Evolutionary conservation across 345 rosid species (phyloP).

Genomic region (Iberis pinnata): DNA sequence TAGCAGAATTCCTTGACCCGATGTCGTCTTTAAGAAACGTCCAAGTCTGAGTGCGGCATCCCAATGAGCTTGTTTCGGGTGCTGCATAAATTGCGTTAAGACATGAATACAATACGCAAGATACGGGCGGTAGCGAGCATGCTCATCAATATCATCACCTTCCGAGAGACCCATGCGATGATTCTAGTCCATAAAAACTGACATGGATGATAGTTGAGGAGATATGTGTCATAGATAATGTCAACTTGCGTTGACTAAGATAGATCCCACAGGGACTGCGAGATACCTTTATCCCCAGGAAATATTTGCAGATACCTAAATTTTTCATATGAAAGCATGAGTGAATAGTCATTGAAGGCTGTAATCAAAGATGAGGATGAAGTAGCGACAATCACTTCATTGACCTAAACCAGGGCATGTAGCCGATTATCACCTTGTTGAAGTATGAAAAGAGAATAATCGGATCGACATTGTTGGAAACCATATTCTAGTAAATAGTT

Average conservation of each 20-base stretch:
- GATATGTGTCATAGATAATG: no score
- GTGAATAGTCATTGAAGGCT: no score
- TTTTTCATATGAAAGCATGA: no score
- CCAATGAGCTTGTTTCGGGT: not conserved
- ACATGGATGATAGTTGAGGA: no score
- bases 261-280: no score
- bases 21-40: not conserved
- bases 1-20: not conserved
- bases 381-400: not conserved
- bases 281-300: no score
- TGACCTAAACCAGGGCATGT: no score
- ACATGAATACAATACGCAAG: not conserved
- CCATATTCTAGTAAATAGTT: rapidly evolving
- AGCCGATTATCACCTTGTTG: no score
- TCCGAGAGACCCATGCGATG: no score
- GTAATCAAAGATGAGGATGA: not conserved
- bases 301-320: not conserved
- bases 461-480: not conserved
- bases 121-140: not conserved
- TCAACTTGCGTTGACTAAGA: no score
- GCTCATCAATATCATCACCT: not conserved
- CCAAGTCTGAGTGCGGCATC: not conserved
- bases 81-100: not conserved
- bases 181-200: no score
- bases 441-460: not conserved